Evolutionary conservation across 164 flowering plant genomes (phyloP).

Genomic region (Dillenia suffruticosa): DNA sequence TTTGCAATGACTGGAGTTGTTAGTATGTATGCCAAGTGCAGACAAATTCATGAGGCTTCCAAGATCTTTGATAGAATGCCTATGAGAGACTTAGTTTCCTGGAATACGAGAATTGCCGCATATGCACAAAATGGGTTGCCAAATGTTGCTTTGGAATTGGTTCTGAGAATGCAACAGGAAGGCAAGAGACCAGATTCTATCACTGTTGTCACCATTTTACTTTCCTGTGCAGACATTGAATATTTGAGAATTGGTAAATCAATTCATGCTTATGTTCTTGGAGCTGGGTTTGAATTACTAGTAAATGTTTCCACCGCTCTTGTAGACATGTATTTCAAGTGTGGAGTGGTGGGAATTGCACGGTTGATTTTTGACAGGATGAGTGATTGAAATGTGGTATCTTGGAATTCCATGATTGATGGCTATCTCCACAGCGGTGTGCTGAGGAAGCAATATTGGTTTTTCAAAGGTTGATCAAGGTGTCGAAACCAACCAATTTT

Average conservation of each 20-base stretch:
- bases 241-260: slow-evolving; percentile 51
- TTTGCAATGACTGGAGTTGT: slow-evolving; percentile 72
- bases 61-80: slow-evolving; percentile 90
- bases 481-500: slow-evolving; percentile 56
- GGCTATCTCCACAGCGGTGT: slow-evolving; percentile 63
- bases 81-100: slow-evolving; percentile 67
- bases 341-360: slow-evolving; percentile 48
- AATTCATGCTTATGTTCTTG: slow-evolving; percentile 62
- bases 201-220: slow-evolving; percentile 61
- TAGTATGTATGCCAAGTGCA: slow-evolving; percentile 82
- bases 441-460: slow-evolving; percentile 53
- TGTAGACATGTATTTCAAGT: slow-evolving; percentile 73
- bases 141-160: slow-evolving; percentile 49
- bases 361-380: slow-evolving; percentile 66
- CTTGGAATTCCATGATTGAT: slow-evolving; percentile 88
- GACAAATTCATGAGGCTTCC: slow-evolving; percentile 50
- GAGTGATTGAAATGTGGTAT: slow-evolving; percentile 54
- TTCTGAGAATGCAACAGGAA: slow-evolving; percentile 54
- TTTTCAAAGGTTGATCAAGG: slow-evolving; percentile 53
- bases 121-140: slow-evolving; percentile 71
- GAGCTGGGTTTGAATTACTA: slow-evolving; percentile 49
- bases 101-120: slow-evolving; percentile 79
- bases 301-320: slow-evolving; percentile 69
- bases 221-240: slow-evolving; percentile 54
- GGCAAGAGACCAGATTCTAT: slow-evolving; percentile 53